These are phyloP conservation scores for Spiromastix sp. DNA, from an alignment of 2,329 filamentous ascomycete species.

Conservation along the genomic window DNA sequence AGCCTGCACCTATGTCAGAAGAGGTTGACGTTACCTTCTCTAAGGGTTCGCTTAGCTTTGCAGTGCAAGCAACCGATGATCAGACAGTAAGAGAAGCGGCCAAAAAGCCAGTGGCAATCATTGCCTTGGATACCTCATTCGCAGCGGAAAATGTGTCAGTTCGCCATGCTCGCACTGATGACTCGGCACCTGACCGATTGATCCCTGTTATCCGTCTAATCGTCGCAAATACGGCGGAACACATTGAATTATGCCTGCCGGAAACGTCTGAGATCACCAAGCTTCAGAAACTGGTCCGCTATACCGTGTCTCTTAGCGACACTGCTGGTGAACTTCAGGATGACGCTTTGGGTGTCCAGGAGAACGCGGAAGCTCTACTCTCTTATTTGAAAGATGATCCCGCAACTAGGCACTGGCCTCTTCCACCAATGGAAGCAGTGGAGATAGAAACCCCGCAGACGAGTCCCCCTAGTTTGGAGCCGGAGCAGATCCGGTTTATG, in stretches of 20 bases:
- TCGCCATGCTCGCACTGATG: background rate
- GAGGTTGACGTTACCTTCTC: slow-evolving; percentile 28
- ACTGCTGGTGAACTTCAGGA: slow-evolving; percentile 32
- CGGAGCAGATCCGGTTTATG: slow-evolving; percentile 13
- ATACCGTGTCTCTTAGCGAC: slow-evolving; percentile 22
- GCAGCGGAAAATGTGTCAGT: slow-evolving; percentile 24
- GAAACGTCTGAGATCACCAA: slow-evolving; percentile 23
- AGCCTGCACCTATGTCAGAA: slow-evolving; percentile 18
- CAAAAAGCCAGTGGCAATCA: slow-evolving; percentile 28
- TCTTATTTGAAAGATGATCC: slow-evolving; percentile 24
- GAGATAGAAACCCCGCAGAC: slow-evolving; percentile 22
- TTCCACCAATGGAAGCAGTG: slow-evolving; percentile 28
- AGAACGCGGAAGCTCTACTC: slow-evolving; percentile 30
- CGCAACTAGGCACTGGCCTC: slow-evolving; percentile 26
- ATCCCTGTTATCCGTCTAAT: slow-evolving; percentile 35
- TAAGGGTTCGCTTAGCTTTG: slow-evolving; percentile 26
- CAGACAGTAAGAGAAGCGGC: slow-evolving; percentile 22
- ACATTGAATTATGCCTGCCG: slow-evolving; percentile 35
- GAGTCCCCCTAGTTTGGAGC: slow-evolving; percentile 12
- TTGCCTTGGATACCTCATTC: slow-evolving; percentile 35
- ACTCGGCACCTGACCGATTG: slow-evolving; percentile 21
- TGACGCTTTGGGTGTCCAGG: slow-evolving; percentile 29
- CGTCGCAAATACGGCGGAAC: slow-evolving; percentile 37
- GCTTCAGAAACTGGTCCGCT: slow-evolving; percentile 25
- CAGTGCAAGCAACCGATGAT: slow-evolving; percentile 22